Percentiles rank a stretch among this genome's conserved stretches.
phyloP scores from a whole-genome alignment of 495 filamentous ascomycete genomes.

The Tuber umbilicatum region DNA sequence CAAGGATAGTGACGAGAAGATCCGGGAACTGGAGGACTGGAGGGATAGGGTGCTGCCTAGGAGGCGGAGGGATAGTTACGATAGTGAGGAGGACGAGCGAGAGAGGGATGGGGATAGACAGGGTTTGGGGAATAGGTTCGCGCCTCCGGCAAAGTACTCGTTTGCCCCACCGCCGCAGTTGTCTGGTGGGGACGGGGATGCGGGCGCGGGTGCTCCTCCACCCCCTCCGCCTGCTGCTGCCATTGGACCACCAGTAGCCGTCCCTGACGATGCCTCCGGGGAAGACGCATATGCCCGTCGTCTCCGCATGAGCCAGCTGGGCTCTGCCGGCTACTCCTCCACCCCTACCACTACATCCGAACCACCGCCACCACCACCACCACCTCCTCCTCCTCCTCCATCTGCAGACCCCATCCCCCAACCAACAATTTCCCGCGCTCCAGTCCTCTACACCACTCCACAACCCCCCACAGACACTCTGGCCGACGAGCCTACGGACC shows the following conservation, averaged over 20 bases:
- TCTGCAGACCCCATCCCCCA: slow-evolving; percentile 42
- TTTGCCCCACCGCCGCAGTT: slow-evolving; percentile 66
- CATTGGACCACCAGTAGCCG: slow-evolving; percentile 41
- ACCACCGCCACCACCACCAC: slow-evolving; percentile 36
- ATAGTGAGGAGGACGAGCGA: slow-evolving; percentile 52
- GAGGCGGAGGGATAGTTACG: slow-evolving; percentile 52
- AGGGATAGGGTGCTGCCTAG: slow-evolving; percentile 77
- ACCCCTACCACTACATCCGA: slow-evolving; percentile 41
- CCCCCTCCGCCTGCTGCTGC: slow-evolving; percentile 43
- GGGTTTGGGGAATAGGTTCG: slow-evolving; percentile 56
- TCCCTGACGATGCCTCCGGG: slow-evolving; percentile 55
- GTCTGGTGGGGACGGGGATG: slow-evolving; percentile 41
- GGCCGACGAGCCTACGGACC: slow-evolving; percentile 46
- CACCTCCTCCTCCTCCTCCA: slow-evolving; percentile 41
- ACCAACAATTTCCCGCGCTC: slow-evolving; percentile 69
- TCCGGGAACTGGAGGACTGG: slow-evolving; percentile 76
- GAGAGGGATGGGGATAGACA: slow-evolving; percentile 36
- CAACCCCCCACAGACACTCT: slow-evolving; percentile 50
- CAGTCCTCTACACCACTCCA: slow-evolving; percentile 72
- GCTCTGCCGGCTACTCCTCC: slow-evolving; percentile 47
- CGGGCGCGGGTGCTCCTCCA: background rate
- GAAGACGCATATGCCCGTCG: slow-evolving; percentile 68
- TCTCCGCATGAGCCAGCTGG: slow-evolving; percentile 47
- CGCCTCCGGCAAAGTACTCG: slow-evolving; percentile 58
- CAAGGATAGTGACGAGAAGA: slow-evolving; percentile 74